Evolutionary conservation across 306 rosid species (phyloP), one percentile per base, ranked within the genome.

Genomic region (Prunus persica): DNA sequence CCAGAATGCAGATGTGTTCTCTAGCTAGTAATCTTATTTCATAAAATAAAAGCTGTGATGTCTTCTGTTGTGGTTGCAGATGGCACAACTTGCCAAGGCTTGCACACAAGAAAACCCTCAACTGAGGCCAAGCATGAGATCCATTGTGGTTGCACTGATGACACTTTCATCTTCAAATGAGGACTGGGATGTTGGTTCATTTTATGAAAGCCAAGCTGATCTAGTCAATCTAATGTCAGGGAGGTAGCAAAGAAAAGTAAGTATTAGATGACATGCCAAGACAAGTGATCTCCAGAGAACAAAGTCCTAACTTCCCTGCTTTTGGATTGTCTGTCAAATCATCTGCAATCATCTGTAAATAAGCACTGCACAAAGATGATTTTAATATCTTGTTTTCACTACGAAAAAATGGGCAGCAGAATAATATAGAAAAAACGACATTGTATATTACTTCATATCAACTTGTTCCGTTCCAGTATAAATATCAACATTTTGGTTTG

Each of bases 41-140:
- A 19, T 63, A 25, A 52, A 16, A 52, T 14, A 9, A 18, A 45
- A 6, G 79, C 71, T 49, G 34, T 28, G 22, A 10, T 69, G 24
- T 5, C 30, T 55, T 24, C 43, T 38, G 43, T 60, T 67, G 10
- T 49, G 58, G 69, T 24, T 82, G 82, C 84, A 91, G 93, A 83
- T 86, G 89, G 88, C 84, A 28, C 91, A 83, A 47, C 88, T 91
- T 51, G 95, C 91, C 11, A 89, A 76, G 79, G 94, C 89, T 65
- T 88, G 93, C 79, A 89, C 97, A 69, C 92, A 91, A 72, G 93
- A 86, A 65, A 85, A 84, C 69, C 93, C 94, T 69, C 94, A 89
- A 75, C 81, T 88, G 13, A 89, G 97, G 85, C 97, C 94, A 86
- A 91, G 86, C 91, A 89, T 89, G 97, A 88, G 97, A 75, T 89